phyloP scores from a whole-genome alignment of 1,139 yeast genomes.

The Kurtzmaniella natalensis region DNA sequence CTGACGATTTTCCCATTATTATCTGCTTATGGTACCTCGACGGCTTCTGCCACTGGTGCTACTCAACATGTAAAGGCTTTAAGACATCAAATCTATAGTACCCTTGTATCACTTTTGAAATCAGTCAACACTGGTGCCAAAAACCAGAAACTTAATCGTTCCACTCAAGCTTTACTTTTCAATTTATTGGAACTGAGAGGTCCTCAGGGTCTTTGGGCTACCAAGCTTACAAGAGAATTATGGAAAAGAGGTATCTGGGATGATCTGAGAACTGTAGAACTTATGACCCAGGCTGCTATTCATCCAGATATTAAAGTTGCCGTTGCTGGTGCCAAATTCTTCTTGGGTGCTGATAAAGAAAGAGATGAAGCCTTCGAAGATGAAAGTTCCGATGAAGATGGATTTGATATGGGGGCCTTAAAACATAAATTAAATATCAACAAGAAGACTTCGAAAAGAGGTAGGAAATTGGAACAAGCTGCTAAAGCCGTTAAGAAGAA shows the following conservation, averaged over 20 bases:
- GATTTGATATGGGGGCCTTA: slow-evolving; percentile 61
- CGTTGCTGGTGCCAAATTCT: slow-evolving; percentile 83
- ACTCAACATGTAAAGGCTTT: slow-evolving; percentile 81
- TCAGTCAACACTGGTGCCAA: slow-evolving; percentile 79
- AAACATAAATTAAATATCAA: slow-evolving; percentile 81
- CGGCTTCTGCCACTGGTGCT: slow-evolving; percentile 43
- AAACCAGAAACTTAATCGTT: slow-evolving; percentile 80
- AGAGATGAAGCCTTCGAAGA: slow-evolving; percentile 80
- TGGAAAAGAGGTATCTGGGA: slow-evolving; percentile 99
- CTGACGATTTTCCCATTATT: slow-evolving; percentile 87
- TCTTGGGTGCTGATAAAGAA: slow-evolving; percentile 92
- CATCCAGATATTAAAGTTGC: slow-evolving; percentile 88
- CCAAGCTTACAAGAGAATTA: slow-evolving; percentile 86
- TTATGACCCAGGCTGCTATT: slow-evolving; percentile 92
- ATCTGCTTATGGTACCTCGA: slow-evolving; percentile 39
- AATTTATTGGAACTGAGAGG: slow-evolving; percentile 77
- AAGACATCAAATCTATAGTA: slow-evolving; percentile 76
- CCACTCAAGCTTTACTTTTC: slow-evolving; percentile 88
- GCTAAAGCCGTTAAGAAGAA: slow-evolving; percentile 61
- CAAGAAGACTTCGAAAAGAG: slow-evolving; percentile 77
- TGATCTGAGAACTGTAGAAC: slow-evolving; percentile 90
- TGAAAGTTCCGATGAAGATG: slow-evolving; percentile 68
- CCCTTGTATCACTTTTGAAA: slow-evolving; percentile 73
- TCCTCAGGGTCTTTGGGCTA: slow-evolving; percentile 90
- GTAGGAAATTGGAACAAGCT: slow-evolving; percentile 72